Evolutionary conservation across 495 filamentous ascomycete species (phyloP).

Genomic region (Annulohypoxylon maeteangense): DNA sequence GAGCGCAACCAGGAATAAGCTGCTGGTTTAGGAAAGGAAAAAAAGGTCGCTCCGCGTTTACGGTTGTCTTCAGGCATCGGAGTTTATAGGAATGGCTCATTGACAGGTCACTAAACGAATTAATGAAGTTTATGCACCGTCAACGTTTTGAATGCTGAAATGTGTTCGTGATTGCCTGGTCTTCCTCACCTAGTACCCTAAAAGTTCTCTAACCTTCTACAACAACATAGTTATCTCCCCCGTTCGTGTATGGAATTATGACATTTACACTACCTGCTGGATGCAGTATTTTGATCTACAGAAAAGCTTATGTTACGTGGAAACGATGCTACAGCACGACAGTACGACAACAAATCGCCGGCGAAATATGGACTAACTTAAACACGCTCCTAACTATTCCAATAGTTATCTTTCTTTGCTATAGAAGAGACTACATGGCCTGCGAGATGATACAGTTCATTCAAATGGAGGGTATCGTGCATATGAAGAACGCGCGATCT

Average conservation of each 20-base stretch:
- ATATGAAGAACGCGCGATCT: not conserved
- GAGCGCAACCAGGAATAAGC: constrained; percentile 66
- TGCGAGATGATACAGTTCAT: not conserved
- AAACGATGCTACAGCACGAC: not conserved
- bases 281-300: no score
- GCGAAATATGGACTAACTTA: not conserved
- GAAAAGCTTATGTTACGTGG: not conserved
- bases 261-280: no score
- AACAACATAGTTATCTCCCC: not conserved
- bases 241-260: no score
- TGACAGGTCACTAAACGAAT: constrained; percentile 46
- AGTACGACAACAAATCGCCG: constrained; percentile 4
- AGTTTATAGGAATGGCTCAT: constrained; percentile 51
- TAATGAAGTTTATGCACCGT: constrained; percentile 49
- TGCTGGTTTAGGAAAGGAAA: constrained; percentile 37
- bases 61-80: constrained; percentile 50
- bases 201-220: not conserved
- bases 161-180: constrained; percentile 17
- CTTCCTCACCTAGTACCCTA: not conserved
- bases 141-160: constrained; percentile 35
- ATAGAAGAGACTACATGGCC: not conserved
- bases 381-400: not conserved
- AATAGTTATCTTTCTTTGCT: no score
- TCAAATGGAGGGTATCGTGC: not conserved
- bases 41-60: constrained; percentile 44